A percentile compares a stretch with the other conserved stretches of the same genome.
These are phyloP conservation scores for Penicillium mononematosum DNA, from an alignment of 495 filamentous ascomycete species.

Conservation along the genomic window DNA sequence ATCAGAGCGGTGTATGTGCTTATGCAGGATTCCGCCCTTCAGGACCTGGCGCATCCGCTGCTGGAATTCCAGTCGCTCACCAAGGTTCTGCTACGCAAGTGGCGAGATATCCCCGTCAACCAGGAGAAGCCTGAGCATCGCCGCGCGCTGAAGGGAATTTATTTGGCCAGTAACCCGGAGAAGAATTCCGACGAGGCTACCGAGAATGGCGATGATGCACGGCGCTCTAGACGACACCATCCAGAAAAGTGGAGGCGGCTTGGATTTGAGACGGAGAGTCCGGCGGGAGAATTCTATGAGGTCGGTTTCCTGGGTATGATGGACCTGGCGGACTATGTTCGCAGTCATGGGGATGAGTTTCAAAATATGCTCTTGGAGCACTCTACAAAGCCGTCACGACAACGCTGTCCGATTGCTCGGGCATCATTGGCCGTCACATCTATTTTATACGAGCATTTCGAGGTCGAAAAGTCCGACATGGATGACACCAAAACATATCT, in stretches of 20 bases:
- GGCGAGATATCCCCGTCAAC: slow-evolving; percentile 82
- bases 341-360: slow-evolving; percentile 86
- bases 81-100: slow-evolving; percentile 86
- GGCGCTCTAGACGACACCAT: slow-evolving; percentile 64
- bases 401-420: slow-evolving; percentile 84
- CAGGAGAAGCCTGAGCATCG: slow-evolving; percentile 86
- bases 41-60: slow-evolving; percentile 87
- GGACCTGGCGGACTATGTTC: slow-evolving; percentile 91
- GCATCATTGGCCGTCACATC: slow-evolving; percentile 84
- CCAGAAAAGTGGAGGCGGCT: slow-evolving; percentile 92
- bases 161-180: slow-evolving; percentile 77
- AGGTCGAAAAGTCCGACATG: slow-evolving; percentile 81
- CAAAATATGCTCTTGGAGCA: slow-evolving; percentile 92
- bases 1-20: slow-evolving; percentile 88
- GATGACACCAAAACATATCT: slow-evolving; percentile 79
- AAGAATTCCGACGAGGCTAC: slow-evolving; percentile 34
- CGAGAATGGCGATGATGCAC: slow-evolving; percentile 46
- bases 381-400: slow-evolving; percentile 64
- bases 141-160: slow-evolving; percentile 77
- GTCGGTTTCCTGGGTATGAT: slow-evolving; percentile 94
- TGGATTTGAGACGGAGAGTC: slow-evolving; percentile 89
- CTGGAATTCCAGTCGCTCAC: slow-evolving; percentile 92
- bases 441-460: slow-evolving; percentile 92
- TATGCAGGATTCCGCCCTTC: slow-evolving; percentile 91
- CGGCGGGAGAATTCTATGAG: slow-evolving; percentile 77